These are phyloP conservation scores for Leccinum boreale DNA, from an alignment of 768 basidiomycete species.

Conservation along the genomic window DNA sequence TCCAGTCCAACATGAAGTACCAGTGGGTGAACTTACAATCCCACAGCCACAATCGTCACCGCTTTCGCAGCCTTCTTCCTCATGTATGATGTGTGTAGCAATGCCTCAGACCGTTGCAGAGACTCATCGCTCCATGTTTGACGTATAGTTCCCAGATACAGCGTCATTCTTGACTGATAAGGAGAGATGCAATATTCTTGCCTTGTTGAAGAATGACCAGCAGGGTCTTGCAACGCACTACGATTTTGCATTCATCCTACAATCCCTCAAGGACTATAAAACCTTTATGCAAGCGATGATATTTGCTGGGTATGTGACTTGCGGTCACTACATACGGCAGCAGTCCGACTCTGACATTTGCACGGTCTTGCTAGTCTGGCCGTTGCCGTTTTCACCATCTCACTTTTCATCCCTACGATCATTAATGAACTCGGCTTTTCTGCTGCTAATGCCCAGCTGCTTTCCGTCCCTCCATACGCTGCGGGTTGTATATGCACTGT, in stretches of 20 bases:
- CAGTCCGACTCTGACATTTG: neutral
- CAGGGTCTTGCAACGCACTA: constrained; percentile 46
- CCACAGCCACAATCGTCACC: constrained; percentile 21
- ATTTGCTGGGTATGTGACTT: constrained; percentile 37
- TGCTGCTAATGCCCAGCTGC: constrained; percentile 46
- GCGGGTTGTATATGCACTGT: constrained; percentile 46
- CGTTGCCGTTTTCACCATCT: constrained; percentile 42
- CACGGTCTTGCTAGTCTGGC: constrained; percentile 32
- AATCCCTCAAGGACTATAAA: constrained; percentile 47
- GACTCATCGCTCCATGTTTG: neutral
- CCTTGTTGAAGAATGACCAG: constrained; percentile 39
- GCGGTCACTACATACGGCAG: neutral
- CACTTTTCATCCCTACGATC: constrained; percentile 49
- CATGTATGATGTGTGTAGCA: constrained; percentile 45
- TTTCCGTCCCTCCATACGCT: constrained; percentile 50
- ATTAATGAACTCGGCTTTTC: constrained; percentile 49
- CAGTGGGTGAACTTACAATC: neutral
- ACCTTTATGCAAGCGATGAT: constrained; percentile 34
- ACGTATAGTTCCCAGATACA: constrained; percentile 50
- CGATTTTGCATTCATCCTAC: constrained; percentile 43
- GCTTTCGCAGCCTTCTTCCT: constrained; percentile 40
- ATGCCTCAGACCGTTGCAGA: constrained; percentile 1
- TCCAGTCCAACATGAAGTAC: neutral
- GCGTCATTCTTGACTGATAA: constrained; percentile 49
- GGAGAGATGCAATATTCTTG: constrained; percentile 39